Percentiles rank a stretch among this genome's conserved stretches.
phyloP scores from a whole-genome alignment of 2,329 filamentous ascomycete genomes.

The Curvularia sp. region DNA sequence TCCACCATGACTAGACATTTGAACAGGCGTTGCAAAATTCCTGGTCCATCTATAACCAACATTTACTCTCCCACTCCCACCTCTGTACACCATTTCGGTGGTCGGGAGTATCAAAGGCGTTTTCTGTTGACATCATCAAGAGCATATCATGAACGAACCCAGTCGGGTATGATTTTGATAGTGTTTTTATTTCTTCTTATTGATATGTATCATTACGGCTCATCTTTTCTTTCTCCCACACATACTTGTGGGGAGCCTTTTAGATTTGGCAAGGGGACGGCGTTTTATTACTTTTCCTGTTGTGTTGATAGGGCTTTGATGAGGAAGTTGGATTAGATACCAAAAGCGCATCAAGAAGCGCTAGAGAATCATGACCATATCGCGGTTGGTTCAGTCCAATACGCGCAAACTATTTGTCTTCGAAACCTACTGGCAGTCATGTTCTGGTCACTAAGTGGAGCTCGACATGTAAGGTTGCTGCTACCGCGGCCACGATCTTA shows the following conservation, averaged over 20 bases:
- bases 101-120: slow-evolving; percentile 23
- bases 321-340: slow-evolving; percentile 1
- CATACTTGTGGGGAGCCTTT: neutral
- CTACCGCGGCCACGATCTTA: neutral
- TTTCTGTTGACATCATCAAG: slow-evolving; percentile 25
- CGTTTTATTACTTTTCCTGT: slow-evolving; percentile 11
- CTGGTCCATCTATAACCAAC: neutral
- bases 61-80: slow-evolving; percentile 1
- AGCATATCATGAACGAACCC: slow-evolving; percentile 30
- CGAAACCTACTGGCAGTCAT: neutral
- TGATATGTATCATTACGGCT: slow-evolving; percentile 22
- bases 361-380: slow-evolving; percentile 1
- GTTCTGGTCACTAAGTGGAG: neutral
- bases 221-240: slow-evolving; percentile 11
- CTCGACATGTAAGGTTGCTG: neutral
- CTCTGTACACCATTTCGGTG: slow-evolving; percentile 23
- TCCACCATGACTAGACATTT: slow-evolving; percentile 30
- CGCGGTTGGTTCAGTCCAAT: neutral
- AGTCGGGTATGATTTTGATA: slow-evolving; percentile 24
- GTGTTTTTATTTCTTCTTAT: slow-evolving; percentile 13
- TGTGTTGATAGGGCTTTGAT: slow-evolving; percentile 6
- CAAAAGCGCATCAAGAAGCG: neutral
- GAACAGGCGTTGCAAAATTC: slow-evolving; percentile 33
- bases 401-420: neutral
- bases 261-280: slow-evolving; percentile 1